Evolutionary conservation across 2,329 filamentous ascomycete species (phyloP), one percentile per base, ranked within the genome.

Genomic region (Neofusicoccum cordaticola): DNA sequence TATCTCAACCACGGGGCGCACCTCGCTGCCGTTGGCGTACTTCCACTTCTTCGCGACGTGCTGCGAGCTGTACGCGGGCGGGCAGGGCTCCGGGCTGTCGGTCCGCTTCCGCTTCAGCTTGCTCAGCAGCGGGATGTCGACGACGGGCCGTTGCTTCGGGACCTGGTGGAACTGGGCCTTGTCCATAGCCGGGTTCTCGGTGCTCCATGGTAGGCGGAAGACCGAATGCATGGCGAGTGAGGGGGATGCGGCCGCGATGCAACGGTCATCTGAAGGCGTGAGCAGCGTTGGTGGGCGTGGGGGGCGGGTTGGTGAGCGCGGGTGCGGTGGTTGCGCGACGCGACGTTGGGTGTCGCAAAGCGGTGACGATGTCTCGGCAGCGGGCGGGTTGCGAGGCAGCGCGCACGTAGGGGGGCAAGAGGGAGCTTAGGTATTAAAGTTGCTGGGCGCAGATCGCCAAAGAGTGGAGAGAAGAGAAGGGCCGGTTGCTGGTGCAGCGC

Each of bases 81-180:
- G 68, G 42, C 68, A 68, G 22, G 71, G 73, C 69, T 82, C 81
- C 50, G 78, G 76, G 68, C 82, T 85, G 67, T 81, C 80, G 37
- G 81, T 81, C 63, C 82, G 80, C 75, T 87, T 88, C 67, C 86
- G 83, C 80, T 88, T 88, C 71, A 86, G 76, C 70, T 82, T 82
- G 68, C 80, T 81, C 69, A 81, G 73, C 69, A 78, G 73, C 44
- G 80, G 76, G 64, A 83, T 79, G 65, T 81, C 80, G 70, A 81
- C 75, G 64, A 80, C 75, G 17, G 80, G 79, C 68, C 78, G 72
- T 58, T 73, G 74, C 71, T 76, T 78, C 75, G 78, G 72, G 56
- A 60, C 42, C 71, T 77, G 78, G 69, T 78, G 74, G 66, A 79
- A 71, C 31, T 74, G 70, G 19, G 75, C 70, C 72, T 79, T 80